Evolutionary conservation across 2,329 filamentous ascomycete genomes (phyloP).

Genomic region (Fusarium sp.): DNA sequence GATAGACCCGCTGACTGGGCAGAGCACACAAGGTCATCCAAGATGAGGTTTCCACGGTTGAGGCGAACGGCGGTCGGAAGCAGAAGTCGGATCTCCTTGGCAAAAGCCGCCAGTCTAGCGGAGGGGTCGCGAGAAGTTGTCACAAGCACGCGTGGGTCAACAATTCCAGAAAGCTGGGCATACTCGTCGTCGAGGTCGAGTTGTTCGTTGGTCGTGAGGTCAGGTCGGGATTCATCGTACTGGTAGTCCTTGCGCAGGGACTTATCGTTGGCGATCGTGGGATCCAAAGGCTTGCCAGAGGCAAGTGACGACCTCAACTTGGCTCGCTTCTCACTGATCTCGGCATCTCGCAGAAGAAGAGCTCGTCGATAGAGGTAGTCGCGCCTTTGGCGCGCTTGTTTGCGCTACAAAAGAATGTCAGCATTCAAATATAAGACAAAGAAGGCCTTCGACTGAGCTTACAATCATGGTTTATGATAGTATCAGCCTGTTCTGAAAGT

Average conservation of each 20-base stretch:
- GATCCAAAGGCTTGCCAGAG: conserved; percentile 86
- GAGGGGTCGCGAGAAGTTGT: conserved; percentile 92
- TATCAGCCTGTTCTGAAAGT: conserved; percentile 10
- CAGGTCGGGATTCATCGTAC: conserved; percentile 86
- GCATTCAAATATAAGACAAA: conserved; percentile 6
- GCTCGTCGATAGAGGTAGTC: conserved; percentile 87
- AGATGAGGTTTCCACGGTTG: conserved; percentile 90
- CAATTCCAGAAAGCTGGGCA: conserved; percentile 86
- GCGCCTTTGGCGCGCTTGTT: conserved; percentile 57
- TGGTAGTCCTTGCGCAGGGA: conserved; percentile 86
- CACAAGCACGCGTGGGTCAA: conserved; percentile 88
- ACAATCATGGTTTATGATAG: conserved; percentile 49
- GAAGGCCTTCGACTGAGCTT: conserved; percentile 24
- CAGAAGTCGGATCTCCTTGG: conserved; percentile 88
- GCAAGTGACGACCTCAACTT: conserved; percentile 88
- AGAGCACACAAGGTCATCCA: conserved; percentile 85
- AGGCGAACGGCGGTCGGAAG: conserved; percentile 87
- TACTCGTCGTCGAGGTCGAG: conserved; percentile 90
- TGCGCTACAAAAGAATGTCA: conserved; percentile 50
- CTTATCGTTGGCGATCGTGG: conserved; percentile 87
- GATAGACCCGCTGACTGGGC: conserved; percentile 83
- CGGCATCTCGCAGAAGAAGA: conserved; percentile 87
- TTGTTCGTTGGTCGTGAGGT: conserved; percentile 74
- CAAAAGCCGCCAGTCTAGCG: conserved; percentile 85
- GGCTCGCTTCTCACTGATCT: conserved; percentile 90